phyloP scores from a whole-genome alignment of 2,329 filamentous ascomycete species.

The Clarireedia sp. region DNA sequence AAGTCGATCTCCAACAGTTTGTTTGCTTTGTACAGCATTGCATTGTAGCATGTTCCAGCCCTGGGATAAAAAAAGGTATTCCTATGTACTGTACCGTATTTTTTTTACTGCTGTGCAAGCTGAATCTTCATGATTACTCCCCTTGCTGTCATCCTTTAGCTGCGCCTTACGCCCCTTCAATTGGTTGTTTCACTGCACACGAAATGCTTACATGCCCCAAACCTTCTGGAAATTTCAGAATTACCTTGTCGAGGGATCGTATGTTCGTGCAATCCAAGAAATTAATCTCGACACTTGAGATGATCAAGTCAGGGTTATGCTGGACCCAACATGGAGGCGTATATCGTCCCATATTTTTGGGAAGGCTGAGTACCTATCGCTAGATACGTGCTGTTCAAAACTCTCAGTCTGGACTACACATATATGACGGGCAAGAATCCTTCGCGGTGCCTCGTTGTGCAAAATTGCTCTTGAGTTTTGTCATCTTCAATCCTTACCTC shows the following conservation, averaged over 20 bases:
- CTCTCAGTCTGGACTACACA: constrained; percentile 1
- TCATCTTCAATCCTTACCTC: constrained; percentile 4
- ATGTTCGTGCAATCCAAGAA: constrained; percentile 1
- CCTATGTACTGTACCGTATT: too few species aligned
- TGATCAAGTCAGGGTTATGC: constrained; percentile 3
- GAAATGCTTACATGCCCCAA: constrained; percentile 1
- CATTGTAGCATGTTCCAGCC: too few species aligned
- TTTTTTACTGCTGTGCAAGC: background rate
- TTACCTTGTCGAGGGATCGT: background rate
- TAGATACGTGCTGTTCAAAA: background rate
- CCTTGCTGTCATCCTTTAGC: constrained; percentile 12
- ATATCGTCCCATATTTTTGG: background rate
- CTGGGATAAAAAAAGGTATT: background rate
- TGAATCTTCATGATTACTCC: background rate
- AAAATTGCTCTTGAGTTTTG: constrained; percentile 1
- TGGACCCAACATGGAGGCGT: background rate
- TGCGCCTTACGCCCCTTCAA: constrained; percentile 5
- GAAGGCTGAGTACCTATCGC: constrained; percentile 6
- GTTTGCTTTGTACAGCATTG: background rate
- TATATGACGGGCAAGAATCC: constrained; percentile 4
- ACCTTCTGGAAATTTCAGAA: background rate
- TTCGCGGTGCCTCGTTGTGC: background rate
- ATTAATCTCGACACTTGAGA: background rate
- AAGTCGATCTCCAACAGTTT: constrained; percentile 5
- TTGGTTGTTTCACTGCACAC: constrained; percentile 5